A percentile compares a stretch with the other conserved stretches of the same genome.
Evolutionary conservation across 805 yeast species (phyloP).

Genomic region (Candida coleopterorum): DNA sequence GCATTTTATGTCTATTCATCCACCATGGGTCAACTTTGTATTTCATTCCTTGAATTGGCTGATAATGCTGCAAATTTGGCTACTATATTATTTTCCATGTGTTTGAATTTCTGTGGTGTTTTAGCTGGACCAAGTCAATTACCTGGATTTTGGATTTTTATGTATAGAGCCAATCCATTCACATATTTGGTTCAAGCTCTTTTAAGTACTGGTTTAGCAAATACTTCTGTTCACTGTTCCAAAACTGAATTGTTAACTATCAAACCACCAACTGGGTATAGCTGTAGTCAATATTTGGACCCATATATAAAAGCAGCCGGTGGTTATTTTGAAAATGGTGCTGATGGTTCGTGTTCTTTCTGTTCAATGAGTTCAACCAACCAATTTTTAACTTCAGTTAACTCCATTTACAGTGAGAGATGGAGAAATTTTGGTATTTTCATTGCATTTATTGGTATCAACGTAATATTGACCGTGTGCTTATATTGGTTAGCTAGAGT

Average conservation of each 20-base stretch:
- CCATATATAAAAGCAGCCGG: slow-evolving; percentile 33
- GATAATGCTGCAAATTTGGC: slow-evolving; percentile 33
- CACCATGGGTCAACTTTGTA: slow-evolving; percentile 27
- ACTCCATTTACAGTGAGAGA: slow-evolving; percentile 46
- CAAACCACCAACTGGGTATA: slow-evolving; percentile 18
- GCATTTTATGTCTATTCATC: slow-evolving; percentile 22
- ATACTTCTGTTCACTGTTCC: slow-evolving; percentile 34
- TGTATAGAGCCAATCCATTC: slow-evolving; percentile 71
- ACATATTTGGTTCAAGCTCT: slow-evolving; percentile 63
- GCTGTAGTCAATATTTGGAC: slow-evolving; percentile 19
- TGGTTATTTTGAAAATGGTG: slow-evolving; percentile 42
- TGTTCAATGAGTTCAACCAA: slow-evolving; percentile 59
- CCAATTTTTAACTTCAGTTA: slow-evolving; percentile 46
- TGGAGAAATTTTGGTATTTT: slow-evolving; percentile 66
- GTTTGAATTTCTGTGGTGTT: slow-evolving; percentile 36
- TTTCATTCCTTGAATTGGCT: slow-evolving; percentile 26
- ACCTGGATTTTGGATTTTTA: slow-evolving; percentile 55
- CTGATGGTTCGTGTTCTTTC: slow-evolving; percentile 53
- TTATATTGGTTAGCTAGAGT: slow-evolving; percentile 68
- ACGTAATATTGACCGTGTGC: slow-evolving; percentile 26
- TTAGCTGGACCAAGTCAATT: slow-evolving; percentile 26
- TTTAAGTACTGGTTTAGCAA: slow-evolving; percentile 24
- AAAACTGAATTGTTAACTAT: slow-evolving; percentile 16
- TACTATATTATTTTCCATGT: slow-evolving; percentile 24
- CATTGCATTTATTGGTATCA: slow-evolving; percentile 30